These are phyloP conservation scores for Rhizopogon vinicolor DNA, from an alignment of 768 basidiomycete genomes.

Conservation along the genomic window DNA sequence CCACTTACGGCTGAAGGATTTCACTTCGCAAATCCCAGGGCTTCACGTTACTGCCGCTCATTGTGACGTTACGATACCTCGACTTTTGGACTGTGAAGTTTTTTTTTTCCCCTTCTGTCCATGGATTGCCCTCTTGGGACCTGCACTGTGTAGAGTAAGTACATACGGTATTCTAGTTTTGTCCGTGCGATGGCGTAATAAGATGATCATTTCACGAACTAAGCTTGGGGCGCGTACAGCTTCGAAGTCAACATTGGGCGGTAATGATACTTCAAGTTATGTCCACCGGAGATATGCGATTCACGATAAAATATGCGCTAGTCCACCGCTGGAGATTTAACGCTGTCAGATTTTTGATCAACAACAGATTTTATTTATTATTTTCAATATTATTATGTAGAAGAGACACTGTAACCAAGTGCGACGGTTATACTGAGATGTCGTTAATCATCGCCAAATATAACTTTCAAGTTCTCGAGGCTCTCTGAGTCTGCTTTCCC, in stretches of 20 bases:
- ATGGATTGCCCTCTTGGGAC: not conserved
- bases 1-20: not conserved
- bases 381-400: too few species aligned
- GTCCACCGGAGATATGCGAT: not conserved
- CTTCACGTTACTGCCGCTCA: not conserved
- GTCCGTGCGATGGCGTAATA: not conserved
- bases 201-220: not conserved
- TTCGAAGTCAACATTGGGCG: too few species aligned
- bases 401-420: too few species aligned
- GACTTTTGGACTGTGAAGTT: not conserved
- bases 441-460: constrained; percentile 49
- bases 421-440: not conserved
- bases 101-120: not conserved
- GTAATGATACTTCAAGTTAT: too few species aligned
- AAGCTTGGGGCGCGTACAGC: too few species aligned
- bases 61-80: not conserved
- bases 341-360: not conserved
- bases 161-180: not conserved
- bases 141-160: not conserved
- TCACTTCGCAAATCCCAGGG: not conserved
- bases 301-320: too few species aligned
- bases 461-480: constrained; percentile 76
- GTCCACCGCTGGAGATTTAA: too few species aligned
- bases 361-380: too few species aligned
- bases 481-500: constrained; percentile 60